A percentile compares a stretch with the other conserved stretches of the same genome.
Evolutionary conservation across 2,329 filamentous ascomycete species (phyloP).

Genomic region (Zymoseptoria brevis): DNA sequence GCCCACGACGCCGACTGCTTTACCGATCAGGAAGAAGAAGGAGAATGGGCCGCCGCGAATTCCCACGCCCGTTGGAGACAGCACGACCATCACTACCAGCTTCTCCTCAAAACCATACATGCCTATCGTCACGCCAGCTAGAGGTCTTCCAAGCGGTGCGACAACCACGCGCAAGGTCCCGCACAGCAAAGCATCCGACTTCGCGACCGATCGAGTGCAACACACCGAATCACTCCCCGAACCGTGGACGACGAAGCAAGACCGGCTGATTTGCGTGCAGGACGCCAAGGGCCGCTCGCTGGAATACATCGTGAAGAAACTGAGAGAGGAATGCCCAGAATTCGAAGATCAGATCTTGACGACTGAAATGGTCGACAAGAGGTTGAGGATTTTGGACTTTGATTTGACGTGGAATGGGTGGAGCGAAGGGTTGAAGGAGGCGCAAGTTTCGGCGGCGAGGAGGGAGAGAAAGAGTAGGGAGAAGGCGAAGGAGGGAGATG

Average conservation of each 20-base stretch:
- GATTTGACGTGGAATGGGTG: neutral
- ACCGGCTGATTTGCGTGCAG: neutral
- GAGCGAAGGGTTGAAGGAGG: neutral
- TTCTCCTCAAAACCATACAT: neutral
- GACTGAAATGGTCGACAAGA: neutral
- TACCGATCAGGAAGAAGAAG: neutral
- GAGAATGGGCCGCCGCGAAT: neutral
- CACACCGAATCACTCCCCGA: neutral
- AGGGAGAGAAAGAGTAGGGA: neutral
- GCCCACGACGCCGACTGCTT: neutral
- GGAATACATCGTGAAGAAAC: neutral
- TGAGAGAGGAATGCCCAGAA: neutral
- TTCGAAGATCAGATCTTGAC: neutral
- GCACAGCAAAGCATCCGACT: neutral
- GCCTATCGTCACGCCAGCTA: neutral
- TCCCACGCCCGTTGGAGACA: neutral
- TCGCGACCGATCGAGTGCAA: neutral
- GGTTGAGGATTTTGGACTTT: neutral
- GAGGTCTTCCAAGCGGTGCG: neutral
- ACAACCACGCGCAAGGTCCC: neutral
- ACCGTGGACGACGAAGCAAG: neutral
- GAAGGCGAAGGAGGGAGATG: neutral
- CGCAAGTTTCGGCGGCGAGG: neutral
- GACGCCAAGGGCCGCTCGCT: neutral
- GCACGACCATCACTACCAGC: neutral